A percentile compares a stretch with the other conserved stretches of the same genome.
These are phyloP conservation scores for Pholiota microspora DNA, from an alignment of 768 basidiomycete species.

Conservation along the genomic window DNA sequence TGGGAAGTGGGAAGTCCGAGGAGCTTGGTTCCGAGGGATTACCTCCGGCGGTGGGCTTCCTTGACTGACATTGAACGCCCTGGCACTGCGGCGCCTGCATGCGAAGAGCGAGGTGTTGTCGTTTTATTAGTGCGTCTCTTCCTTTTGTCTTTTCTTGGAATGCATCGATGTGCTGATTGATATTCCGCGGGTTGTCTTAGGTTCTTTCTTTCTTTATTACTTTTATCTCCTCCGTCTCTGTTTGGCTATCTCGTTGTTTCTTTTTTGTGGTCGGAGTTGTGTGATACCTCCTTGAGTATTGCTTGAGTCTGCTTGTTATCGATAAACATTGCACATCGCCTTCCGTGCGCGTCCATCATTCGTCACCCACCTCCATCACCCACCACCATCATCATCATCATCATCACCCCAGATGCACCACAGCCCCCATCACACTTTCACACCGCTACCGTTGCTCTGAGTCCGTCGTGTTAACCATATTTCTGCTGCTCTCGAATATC, in stretches of 20 bases:
- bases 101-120: background rate
- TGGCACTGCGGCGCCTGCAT: too few species aligned
- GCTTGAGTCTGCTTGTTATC: too few species aligned
- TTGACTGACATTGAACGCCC: too few species aligned
- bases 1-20: too few species aligned
- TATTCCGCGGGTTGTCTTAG: too few species aligned
- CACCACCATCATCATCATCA: background rate
- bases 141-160: background rate
- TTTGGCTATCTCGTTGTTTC: background rate
- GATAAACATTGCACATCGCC: too few species aligned
- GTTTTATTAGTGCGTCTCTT: background rate
- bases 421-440: too few species aligned
- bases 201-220: background rate
- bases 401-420: background rate
- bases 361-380: background rate
- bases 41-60: too few species aligned
- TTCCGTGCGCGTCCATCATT: background rate
- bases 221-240: background rate
- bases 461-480: background rate
- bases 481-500: slow-evolving; percentile 1
- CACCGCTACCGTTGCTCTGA: background rate
- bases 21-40: too few species aligned
- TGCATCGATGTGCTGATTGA: too few species aligned
- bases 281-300: too few species aligned
- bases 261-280: too few species aligned